A percentile compares a stretch with the other conserved stretches of the same genome.
phyloP scores from a whole-genome alignment of 768 basidiomycete genomes.

The Rhizopogon vesiculosus region DNA sequence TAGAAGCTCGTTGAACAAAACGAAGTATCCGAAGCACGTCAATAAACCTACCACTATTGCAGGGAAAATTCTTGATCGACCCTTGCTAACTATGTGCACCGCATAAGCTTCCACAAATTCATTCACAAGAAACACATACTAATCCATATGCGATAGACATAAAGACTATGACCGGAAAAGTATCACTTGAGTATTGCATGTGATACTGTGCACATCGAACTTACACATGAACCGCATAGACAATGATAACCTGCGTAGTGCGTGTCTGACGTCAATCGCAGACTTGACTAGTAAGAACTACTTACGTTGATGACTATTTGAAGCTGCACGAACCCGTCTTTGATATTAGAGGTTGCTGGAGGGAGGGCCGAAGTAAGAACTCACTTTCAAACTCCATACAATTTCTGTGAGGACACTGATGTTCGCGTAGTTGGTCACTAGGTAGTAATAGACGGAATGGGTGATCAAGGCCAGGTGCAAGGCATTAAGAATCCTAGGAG shows the following conservation, averaged over 20 bases:
- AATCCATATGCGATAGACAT: constrained; percentile 3
- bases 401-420: constrained; percentile 21
- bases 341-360: too few species aligned
- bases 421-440: constrained; percentile 29
- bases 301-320: background rate
- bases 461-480: constrained; percentile 31
- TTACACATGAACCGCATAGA: background rate
- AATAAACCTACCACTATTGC: background rate
- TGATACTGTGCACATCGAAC: background rate
- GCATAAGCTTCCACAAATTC: background rate
- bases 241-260: background rate
- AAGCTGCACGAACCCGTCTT: background rate
- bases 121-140: background rate
- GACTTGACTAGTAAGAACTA: too few species aligned
- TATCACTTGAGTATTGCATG: background rate
- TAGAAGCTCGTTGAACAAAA: too few species aligned
- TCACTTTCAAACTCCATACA: constrained; percentile 19
- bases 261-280: background rate
- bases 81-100: background rate
- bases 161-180: background rate
- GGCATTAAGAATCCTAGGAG: constrained; percentile 29
- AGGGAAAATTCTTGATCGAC: background rate
- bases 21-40: too few species aligned
- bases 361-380: background rate
- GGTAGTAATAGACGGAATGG: constrained; percentile 32